Percentiles rank a stretch among this genome's conserved stretches.
phyloP scores from a whole-genome alignment of 192 early-diverging fungal species.

The Ambispora gerdemannii region DNA sequence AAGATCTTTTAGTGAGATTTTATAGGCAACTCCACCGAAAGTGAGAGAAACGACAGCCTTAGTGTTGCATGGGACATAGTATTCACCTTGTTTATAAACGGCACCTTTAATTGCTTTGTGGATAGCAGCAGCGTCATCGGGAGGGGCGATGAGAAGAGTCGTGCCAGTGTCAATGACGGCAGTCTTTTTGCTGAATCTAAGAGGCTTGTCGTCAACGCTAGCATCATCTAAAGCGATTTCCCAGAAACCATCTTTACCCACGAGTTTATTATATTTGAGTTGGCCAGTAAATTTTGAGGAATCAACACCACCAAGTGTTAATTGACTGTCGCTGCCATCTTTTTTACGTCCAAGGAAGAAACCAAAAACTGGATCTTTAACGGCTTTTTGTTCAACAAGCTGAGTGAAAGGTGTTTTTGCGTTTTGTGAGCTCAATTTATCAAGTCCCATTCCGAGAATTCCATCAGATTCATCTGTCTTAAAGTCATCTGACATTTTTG shows the following conservation, averaged over 20 bases:
- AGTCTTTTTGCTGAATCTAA: not conserved
- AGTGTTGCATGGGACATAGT: too few relatives aligned
- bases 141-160: conserved; percentile 48
- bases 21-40: not conserved
- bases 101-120: conserved; percentile 45
- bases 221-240: conserved; percentile 6
- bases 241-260: not conserved
- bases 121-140: conserved; percentile 34
- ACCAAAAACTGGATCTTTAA: conserved; percentile 56
- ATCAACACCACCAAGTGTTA: conserved; percentile 11
- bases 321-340: conserved; percentile 27
- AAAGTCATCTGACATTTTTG: conserved; percentile 47
- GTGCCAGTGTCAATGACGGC: conserved; percentile 52
- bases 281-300: not conserved
- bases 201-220: not conserved
- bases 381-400: conserved; percentile 44
- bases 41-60: conserved; percentile 2
- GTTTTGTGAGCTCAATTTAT: conserved; percentile 30
- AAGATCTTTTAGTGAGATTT: conserved; percentile 18
- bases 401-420: conserved; percentile 50
- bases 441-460: conserved; percentile 56
- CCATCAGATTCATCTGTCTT: conserved; percentile 50
- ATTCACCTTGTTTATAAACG: too few relatives aligned
- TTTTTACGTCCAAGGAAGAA: conserved; percentile 48
- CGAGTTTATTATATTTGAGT: not conserved